Evolutionary conservation across 371 early-diverging fungal species (phyloP), one percentile per base, ranked within the genome.

Genomic region (Rhizomucor miehei): DNA sequence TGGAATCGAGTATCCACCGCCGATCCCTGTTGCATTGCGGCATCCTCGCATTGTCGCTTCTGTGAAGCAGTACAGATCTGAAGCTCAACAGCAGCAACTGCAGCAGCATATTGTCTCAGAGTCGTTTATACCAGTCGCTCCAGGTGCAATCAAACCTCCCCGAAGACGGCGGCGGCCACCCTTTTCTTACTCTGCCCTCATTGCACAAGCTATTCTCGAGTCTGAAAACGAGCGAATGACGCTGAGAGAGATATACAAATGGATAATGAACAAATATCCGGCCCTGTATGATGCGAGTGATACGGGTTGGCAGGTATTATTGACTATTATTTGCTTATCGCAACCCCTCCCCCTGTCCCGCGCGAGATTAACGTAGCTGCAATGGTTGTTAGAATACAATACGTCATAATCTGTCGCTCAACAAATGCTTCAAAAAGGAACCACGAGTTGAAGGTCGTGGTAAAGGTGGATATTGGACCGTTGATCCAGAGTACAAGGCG

Each of bases 351-450:
- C 21, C 19, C 38, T 51, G 52, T 13, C 37, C 6, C 35, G 48
- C 12, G 19, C 17, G 16, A 56, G 9, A 19, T 41, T 14, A 6
- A 29, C 17, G n/a, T n/a, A n/a, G n/a, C n/a, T n/a, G n/a, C 23
- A 43, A 11, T 52, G 14, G 16, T 6, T n/a, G 2, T 16, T 51
- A 91, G 72, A 91, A 91, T 71, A 85, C 88, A 0, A 88, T 91
- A 14, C 68, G 91, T 6, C 91, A 91, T 71, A 91, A 91, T 54
- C 69, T 91, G 14, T 87, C 87, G 5, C 67, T 91, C 29, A 91
- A 91, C 62, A 76, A 78, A 49, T 81, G 79, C 43, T 91, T 91
- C 52, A 71, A 76, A 44, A 88, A 88, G 54, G 71, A 85, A 16
- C 87, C 86, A 1, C 67, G 83, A 25, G 54, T 69, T 6, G 76